These are phyloP conservation scores for Cichorium intybus DNA, from an alignment of 140 eudicot species.

Conservation along the genomic window DNA sequence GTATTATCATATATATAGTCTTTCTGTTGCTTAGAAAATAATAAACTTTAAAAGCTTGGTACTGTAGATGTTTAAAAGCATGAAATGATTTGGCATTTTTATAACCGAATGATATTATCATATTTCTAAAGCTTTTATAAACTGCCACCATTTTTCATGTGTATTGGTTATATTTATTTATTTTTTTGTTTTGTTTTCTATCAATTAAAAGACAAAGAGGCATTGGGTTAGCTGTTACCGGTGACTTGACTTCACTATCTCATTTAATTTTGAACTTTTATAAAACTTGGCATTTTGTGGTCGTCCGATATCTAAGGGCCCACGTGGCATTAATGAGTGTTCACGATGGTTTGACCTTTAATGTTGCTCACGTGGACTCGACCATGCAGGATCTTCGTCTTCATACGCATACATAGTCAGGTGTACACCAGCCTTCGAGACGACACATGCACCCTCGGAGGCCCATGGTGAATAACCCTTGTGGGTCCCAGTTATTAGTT, in stretches of 20 bases:
- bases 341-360: conserved; percentile 18
- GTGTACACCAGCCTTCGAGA: conserved; percentile 6
- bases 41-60: too few relatives aligned
- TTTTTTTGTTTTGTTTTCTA: too few relatives aligned
- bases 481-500: background rate
- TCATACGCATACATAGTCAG: background rate
- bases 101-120: background rate
- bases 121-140: too few relatives aligned
- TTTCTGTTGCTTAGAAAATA: too few relatives aligned
- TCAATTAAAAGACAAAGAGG: background rate
- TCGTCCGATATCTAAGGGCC: background rate
- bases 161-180: too few relatives aligned
- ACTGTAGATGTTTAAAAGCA: too few relatives aligned
- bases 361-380: conserved; percentile 22
- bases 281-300: background rate
- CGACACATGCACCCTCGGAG: background rate
- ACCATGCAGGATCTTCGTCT: conserved; percentile 9
- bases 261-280: conserved; percentile 17
- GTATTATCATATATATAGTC: too few relatives aligned
- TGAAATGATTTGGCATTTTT: background rate
- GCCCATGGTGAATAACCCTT: background rate
- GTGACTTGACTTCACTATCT: conserved; percentile 5
- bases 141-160: background rate
- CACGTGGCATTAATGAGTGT: background rate
- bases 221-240: background rate